Percentiles rank a stretch among this genome's conserved stretches.
Conservation (phyloP, 2,329 filamentous ascomycete species). For the Ilyonectria destructans region DNA sequence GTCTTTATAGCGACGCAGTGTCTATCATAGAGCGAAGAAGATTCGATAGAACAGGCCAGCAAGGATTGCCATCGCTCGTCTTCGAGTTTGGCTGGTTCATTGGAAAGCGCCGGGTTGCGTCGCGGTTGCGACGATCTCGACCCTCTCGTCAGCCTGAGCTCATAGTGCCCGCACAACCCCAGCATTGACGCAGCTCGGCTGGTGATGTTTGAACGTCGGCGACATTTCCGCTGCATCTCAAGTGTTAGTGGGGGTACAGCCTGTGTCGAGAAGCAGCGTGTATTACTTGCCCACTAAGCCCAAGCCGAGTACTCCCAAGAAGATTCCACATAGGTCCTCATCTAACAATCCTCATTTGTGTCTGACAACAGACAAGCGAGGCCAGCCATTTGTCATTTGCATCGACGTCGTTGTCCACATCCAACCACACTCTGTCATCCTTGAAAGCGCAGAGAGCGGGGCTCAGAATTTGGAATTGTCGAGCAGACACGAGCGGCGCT, state of each 20-base stretch:
- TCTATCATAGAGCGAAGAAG: not conserved
- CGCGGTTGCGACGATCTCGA: constrained; percentile 17
- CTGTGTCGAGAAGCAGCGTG: not conserved
- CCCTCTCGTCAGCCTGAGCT: constrained; percentile 45
- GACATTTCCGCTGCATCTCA: constrained; percentile 3
- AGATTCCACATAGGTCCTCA: not conserved
- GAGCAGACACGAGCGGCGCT: constrained; percentile 6
- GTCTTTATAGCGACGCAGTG: constrained; percentile 20
- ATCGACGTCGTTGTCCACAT: constrained; percentile 8
- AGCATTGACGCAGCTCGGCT: constrained; percentile 2
- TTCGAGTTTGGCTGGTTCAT: constrained; percentile 23
- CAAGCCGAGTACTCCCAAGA: constrained; percentile 2
- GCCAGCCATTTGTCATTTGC: constrained; percentile 21
- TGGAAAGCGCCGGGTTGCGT: constrained; percentile 16
- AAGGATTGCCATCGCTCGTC: not conserved
- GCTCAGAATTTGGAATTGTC: constrained; percentile 32
- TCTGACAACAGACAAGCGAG: constrained; percentile 19
- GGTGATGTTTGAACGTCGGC: constrained; percentile 1
- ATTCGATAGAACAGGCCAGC: not conserved
- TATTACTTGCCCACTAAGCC: constrained; percentile 12
- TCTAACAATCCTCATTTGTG: constrained; percentile 13
- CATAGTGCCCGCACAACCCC: constrained; percentile 36
- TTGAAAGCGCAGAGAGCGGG: constrained; percentile 9
- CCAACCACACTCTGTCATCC: constrained; percentile 20
- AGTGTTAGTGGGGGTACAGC: constrained; percentile 23